Conservation (phyloP, 169 alveolate species). For the Toxoplasma gondii region DNA sequence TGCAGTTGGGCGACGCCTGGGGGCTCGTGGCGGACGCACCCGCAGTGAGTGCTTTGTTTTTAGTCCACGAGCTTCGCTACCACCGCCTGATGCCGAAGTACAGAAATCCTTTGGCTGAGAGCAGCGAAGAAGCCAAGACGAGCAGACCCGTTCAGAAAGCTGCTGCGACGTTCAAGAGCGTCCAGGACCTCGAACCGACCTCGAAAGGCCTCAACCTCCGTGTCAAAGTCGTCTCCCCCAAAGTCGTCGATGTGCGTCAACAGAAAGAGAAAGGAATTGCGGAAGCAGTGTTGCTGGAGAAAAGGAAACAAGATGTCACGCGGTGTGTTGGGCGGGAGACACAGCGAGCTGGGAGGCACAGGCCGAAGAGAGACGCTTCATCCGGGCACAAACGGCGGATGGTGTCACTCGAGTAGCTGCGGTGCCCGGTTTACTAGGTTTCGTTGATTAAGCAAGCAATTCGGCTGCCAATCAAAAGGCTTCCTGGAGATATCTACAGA, state of each 20-base stretch:
- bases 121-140: neutral
- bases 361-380: neutral
- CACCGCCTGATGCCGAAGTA: constrained; percentile 53
- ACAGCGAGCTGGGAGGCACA: neutral
- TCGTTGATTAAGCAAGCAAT: too few relatives aligned
- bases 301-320: neutral
- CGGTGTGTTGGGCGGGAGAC: neutral
- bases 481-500: too few relatives aligned
- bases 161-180: constrained; percentile 44
- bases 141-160: constrained; percentile 48
- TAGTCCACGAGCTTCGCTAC: constrained; percentile 57
- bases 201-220: constrained; percentile 66
- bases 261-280: neutral
- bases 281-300: neutral
- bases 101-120: constrained; percentile 18
- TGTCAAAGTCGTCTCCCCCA: constrained; percentile 58
- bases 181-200: constrained; percentile 50
- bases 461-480: too few relatives aligned
- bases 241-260: constrained; percentile 38
- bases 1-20: constrained; percentile 68
- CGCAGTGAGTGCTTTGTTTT: constrained; percentile 57
- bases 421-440: too few relatives aligned
- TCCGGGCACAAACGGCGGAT: too few relatives aligned
- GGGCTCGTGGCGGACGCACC: constrained; percentile 49
- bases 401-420: too few relatives aligned